These are phyloP conservation scores for Carex parvula DNA, from an alignment of 176 grass and related monocot species.

Conservation along the genomic window DNA sequence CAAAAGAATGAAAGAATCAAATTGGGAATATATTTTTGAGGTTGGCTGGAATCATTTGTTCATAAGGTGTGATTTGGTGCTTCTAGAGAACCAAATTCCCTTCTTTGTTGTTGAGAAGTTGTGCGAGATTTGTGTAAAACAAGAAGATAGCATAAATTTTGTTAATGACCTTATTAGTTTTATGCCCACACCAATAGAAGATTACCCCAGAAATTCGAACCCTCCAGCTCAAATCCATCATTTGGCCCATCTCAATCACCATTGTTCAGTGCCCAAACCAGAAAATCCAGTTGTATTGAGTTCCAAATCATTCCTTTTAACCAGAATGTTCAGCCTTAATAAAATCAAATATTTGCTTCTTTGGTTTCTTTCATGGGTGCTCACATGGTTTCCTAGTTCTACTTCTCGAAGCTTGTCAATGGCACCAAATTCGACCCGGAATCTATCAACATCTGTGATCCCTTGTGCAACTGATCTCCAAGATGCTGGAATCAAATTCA, in stretches of 20 bases:
- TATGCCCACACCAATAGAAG: background rate
- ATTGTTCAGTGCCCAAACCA: too few relatives aligned
- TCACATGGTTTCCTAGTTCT: background rate
- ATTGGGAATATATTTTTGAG: background rate
- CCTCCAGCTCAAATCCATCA: background rate
- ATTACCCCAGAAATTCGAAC: background rate
- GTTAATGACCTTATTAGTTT: too few relatives aligned
- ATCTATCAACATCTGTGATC: background rate
- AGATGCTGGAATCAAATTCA: too few relatives aligned
- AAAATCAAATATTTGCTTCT: too few relatives aligned
- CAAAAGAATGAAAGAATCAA: background rate
- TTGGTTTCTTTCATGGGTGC: too few relatives aligned
- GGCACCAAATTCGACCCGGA: background rate
- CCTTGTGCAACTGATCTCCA: too few relatives aligned
- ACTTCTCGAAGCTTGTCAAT: background rate
- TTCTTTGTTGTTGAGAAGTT: constrained; percentile 24
- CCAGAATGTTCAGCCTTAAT: too few relatives aligned
- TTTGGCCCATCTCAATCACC: too few relatives aligned
- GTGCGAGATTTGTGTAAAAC: background rate
- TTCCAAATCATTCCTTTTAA: too few relatives aligned
- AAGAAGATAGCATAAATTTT: too few relatives aligned
- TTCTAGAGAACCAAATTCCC: constrained; percentile 22
- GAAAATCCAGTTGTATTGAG: too few relatives aligned
- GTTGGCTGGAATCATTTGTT: background rate
- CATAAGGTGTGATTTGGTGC: background rate